phyloP scores from a whole-genome alignment of 805 yeast genomes.

The Cephaloascus fragrans region DNA sequence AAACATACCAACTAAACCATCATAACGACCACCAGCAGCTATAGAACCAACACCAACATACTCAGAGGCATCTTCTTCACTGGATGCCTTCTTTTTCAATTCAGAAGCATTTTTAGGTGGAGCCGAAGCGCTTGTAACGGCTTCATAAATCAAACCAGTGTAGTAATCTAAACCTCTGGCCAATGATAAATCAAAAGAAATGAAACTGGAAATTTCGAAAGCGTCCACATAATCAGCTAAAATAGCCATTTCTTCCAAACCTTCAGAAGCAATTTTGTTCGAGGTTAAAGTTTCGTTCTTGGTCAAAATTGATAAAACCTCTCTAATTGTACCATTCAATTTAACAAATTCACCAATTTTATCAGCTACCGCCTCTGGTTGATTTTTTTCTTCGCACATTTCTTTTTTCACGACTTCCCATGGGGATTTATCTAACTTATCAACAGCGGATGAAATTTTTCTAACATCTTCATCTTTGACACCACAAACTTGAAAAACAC shows the following conservation, averaged over 20 bases:
- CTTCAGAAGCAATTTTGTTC: constrained; percentile 69
- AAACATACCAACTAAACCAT: constrained; percentile 94
- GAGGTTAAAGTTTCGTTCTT: constrained; percentile 46
- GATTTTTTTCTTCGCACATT: constrained; percentile 86
- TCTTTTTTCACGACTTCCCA: constrained; percentile 93
- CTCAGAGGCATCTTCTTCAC: constrained; percentile 85
- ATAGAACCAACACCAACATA: constrained; percentile 98
- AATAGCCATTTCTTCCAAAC: constrained; percentile 70
- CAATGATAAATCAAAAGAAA: constrained; percentile 85
- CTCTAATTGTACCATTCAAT: constrained; percentile 66
- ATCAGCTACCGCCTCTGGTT: constrained; percentile 87
- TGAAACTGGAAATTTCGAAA: constrained; percentile 54
- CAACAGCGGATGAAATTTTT: constrained; percentile 90
- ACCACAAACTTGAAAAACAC: constrained; percentile 91
- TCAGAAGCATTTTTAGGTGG: constrained; percentile 78
- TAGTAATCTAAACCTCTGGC: constrained; percentile 98
- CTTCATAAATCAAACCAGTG: constrained; percentile 95
- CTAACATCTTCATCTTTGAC: constrained; percentile 91
- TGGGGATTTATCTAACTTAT: constrained; percentile 89
- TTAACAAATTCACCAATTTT: constrained; percentile 87
- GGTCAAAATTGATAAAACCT: constrained; percentile 45
- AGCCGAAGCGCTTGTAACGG: constrained; percentile 92
- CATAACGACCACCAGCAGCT: constrained; percentile 99
- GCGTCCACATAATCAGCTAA: constrained; percentile 77
- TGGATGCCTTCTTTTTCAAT: constrained; percentile 37